Evolutionary conservation across 2,329 filamentous ascomycete genomes (phyloP).

Genomic region (Meredithiella fracta): DNA sequence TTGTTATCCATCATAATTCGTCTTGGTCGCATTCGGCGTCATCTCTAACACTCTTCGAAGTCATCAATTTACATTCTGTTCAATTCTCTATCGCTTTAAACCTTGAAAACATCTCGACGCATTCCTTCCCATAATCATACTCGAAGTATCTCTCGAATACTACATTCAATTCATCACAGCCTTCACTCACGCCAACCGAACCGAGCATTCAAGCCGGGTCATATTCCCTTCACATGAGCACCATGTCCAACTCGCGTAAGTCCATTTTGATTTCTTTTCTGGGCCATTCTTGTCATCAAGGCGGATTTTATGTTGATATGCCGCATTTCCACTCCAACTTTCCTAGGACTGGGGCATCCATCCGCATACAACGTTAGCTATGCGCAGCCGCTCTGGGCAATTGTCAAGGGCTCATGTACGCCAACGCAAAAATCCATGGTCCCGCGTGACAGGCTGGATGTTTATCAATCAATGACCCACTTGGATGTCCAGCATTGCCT

Average conservation of each 20-base stretch:
- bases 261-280: neutral
- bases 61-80: no score
- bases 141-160: no score
- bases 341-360: neutral
- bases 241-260: constrained; percentile 13
- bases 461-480: neutral
- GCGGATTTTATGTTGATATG: neutral
- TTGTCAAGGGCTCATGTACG: neutral
- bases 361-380: neutral
- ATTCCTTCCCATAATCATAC: no score
- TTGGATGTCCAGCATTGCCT: no score
- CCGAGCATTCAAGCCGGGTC: neutral
- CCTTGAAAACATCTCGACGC: no score
- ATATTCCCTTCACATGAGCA: neutral
- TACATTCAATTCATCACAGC: no score
- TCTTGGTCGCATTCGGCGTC: neutral
- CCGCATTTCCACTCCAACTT: neutral
- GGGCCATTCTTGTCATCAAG: neutral
- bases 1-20: neutral
- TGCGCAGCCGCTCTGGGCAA: neutral
- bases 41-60: neutral
- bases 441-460: neutral
- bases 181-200: no score
- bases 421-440: no score
- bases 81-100: no score